These are phyloP conservation scores for Sphaerulina vaccinii DNA, from an alignment of 2,329 filamentous ascomycete species.

Conservation along the genomic window DNA sequence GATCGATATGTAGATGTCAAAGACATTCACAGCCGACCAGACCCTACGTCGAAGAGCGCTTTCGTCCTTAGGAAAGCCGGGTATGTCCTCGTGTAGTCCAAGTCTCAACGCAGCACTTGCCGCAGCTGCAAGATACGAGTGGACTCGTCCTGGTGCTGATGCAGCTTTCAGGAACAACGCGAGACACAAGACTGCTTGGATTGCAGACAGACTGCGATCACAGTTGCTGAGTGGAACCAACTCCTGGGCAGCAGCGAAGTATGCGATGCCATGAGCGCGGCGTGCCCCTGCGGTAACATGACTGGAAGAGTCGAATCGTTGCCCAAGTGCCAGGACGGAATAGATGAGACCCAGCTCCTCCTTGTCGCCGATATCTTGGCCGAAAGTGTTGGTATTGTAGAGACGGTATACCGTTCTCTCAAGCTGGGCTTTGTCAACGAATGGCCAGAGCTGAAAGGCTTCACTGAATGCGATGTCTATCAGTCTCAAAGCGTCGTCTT, in stretches of 20 bases:
- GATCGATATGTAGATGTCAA: constrained; percentile 19
- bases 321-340: constrained; percentile 20
- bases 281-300: neutral
- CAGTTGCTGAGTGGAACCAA: constrained; percentile 19
- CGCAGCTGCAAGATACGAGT: constrained; percentile 22
- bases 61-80: constrained; percentile 17
- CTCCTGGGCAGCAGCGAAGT: constrained; percentile 21
- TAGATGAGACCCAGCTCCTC: constrained; percentile 25
- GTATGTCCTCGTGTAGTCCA: constrained; percentile 22
- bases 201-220: constrained; percentile 19
- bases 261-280: constrained; percentile 14
- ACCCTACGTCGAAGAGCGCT: constrained; percentile 20
- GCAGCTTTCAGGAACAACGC: constrained; percentile 23
- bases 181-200: constrained; percentile 24
- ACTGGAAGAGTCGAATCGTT: constrained; percentile 19
- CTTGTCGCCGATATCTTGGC: constrained; percentile 19
- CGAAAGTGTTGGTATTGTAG: constrained; percentile 19
- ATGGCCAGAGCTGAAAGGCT: constrained; percentile 22
- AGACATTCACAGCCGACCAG: constrained; percentile 18
- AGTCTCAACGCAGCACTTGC: constrained; percentile 22
- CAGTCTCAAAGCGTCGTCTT: constrained; percentile 8
- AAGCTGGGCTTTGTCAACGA: constrained; percentile 18
- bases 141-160: constrained; percentile 12
- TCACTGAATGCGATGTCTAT: constrained; percentile 20
- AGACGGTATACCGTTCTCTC: constrained; percentile 20